A percentile compares a stretch with the other conserved stretches of the same genome.
Conservation (phyloP, 306 rosid genomes). For the Astragalus glycyphyllos region DNA sequence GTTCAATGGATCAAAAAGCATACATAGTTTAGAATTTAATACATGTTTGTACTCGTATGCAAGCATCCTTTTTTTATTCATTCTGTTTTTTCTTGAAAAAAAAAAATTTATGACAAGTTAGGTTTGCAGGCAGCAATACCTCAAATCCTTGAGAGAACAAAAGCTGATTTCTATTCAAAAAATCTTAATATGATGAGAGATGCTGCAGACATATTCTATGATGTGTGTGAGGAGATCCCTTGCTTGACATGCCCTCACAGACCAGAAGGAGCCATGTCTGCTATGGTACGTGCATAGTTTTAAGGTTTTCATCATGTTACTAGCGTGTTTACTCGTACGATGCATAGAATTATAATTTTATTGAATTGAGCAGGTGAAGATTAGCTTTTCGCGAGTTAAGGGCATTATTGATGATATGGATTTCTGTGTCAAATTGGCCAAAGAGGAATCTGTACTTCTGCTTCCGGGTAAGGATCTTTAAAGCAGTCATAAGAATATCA, state of each 20-base stretch:
- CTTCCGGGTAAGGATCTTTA: slow-evolving; percentile 60
- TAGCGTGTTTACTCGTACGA: no score
- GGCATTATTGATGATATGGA: slow-evolving; percentile 66
- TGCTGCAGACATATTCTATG: slow-evolving; percentile 53
- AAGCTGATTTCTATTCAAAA: slow-evolving; percentile 49
- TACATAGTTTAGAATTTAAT: neutral
- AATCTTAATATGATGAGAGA: slow-evolving; percentile 52
- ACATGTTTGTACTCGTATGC: neutral
- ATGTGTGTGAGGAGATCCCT: slow-evolving; percentile 57
- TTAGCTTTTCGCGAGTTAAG: slow-evolving; percentile 54
- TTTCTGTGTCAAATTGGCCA: slow-evolving; percentile 62
- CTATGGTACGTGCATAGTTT: slow-evolving; percentile 51
- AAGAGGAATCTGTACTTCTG: slow-evolving; percentile 66
- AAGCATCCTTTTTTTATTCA: neutral
- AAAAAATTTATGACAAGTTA: neutral
- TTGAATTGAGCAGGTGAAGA: slow-evolving; percentile 56
- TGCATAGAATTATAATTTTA: neutral
- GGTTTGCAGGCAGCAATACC: slow-evolving; percentile 67
- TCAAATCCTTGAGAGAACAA: slow-evolving; percentile 55
- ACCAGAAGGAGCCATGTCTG: slow-evolving; percentile 75
- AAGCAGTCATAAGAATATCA: slow-evolving; percentile 3
- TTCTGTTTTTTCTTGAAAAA: neutral
- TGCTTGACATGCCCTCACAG: slow-evolving; percentile 67
- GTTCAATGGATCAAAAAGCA: no score
- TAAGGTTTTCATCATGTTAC: slow-evolving; percentile 9